Evolutionary conservation across 1,139 yeast genomes (phyloP), one percentile per base, ranked within the genome.

Genomic region (Saccharomyces hybrid): DNA sequence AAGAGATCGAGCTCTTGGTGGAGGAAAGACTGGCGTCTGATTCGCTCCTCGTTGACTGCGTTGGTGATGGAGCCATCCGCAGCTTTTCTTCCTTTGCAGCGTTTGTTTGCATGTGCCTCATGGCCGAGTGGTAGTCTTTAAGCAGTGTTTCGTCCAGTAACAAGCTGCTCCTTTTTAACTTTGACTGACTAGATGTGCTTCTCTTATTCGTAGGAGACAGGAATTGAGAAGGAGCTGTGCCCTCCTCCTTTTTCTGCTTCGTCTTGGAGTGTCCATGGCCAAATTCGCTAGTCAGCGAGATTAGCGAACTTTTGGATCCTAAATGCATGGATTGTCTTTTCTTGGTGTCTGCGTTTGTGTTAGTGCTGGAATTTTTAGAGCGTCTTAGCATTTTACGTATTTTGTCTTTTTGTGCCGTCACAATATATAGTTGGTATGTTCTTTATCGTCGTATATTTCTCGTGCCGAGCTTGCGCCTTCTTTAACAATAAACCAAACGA

Each of bases 61-160:
- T 47, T 49, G 11, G 23, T 3, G 20, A 26, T 9, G 44, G 26
- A 20, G n/a, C 26, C 25, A 20, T 5, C 25, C 9, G 32, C 8
- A 14, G 47, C 41, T 49, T 32, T 13, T 27, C 46, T 30, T 50
- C 52, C 27, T 30, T 27, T 5, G 47, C 34, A 26, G 49, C n/a
- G 34, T 23, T 14, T 9, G 47, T 49, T 41, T 54, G 54, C 31
- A 55, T 57, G 53, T 57, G 61, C 41, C 56, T 56, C 26, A 65
- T 46, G n/a, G 67, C 68, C 16, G 63, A 49, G 50, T 62, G 63
- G 54, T 65, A 65, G 44, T 65, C 69, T 32, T 63, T 57, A 4
- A 65, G 60, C 49, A 65, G 52, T 14, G 57, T 59, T 32, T 63
- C 63, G 54, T 66, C 69, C 32, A 66, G 53, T 27, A 62, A 44